A percentile compares a stretch with the other conserved stretches of the same genome.
Evolutionary conservation across 1,284 basidiomycete genomes (phyloP).

Genomic region (Veloporphyrellus conicus): DNA sequence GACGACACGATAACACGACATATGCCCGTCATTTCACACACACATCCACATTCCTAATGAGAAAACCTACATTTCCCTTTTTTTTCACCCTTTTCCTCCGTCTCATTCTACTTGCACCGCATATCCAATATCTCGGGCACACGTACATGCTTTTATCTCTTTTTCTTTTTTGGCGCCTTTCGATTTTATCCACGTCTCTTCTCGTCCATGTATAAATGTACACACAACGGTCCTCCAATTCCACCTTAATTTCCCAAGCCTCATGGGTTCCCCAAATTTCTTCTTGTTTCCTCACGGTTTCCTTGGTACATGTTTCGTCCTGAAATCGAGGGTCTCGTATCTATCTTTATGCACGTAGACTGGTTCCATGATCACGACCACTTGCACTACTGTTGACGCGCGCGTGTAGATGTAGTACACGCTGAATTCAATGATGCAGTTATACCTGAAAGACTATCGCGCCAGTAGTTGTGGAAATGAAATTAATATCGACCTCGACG

Average conservation of each 20-base stretch:
- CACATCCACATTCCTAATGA: background rate
- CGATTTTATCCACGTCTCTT: background rate
- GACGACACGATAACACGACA: background rate
- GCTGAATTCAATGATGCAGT: no score
- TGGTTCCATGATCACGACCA: constrained; percentile 1
- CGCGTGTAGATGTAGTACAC: no score
- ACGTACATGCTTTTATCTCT: background rate
- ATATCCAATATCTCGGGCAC: background rate
- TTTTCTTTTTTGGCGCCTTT: background rate
- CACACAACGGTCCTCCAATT: no score
- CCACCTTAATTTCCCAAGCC: no score
- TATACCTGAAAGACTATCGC: no score
- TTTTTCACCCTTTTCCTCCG: background rate
- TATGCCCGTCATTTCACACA: background rate
- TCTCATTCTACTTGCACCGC: no score
- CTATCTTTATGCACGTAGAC: constrained; percentile 14
- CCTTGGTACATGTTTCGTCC: constrained; percentile 4
- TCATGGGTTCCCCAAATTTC: no score
- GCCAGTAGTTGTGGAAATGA: background rate
- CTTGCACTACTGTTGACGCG: background rate
- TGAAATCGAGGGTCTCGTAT: constrained; percentile 6
- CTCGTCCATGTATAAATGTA: background rate
- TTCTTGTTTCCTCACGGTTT: background rate
- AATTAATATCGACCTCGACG: constrained; percentile 27
- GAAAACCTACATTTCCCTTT: background rate